phyloP scores from a whole-genome alignment of 805 yeast genomes.

The Nakazawaea ambrosiae region DNA sequence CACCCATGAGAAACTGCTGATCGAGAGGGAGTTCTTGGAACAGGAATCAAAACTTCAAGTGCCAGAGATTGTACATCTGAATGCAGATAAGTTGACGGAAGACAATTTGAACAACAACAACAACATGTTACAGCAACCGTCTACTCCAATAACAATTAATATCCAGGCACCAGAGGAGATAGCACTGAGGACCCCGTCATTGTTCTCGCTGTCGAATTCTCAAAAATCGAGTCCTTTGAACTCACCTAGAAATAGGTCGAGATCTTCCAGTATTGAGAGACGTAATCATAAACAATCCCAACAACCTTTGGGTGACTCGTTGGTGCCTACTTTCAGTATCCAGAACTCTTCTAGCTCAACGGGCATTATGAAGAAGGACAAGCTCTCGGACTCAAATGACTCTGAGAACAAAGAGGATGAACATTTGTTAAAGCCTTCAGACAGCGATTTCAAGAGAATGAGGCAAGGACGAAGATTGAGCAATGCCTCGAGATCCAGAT shows the following conservation, averaged over 20 bases:
- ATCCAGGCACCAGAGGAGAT: conserved; percentile 31
- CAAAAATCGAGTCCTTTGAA: conserved; percentile 24
- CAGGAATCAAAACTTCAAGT: neutral
- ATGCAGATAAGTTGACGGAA: neutral
- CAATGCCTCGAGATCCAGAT: conserved; percentile 12
- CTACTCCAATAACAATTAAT: conserved; percentile 16
- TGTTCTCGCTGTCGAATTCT: conserved; percentile 41
- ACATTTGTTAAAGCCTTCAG: conserved; percentile 18
- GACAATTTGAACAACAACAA: conserved; percentile 7
- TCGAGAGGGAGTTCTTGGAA: conserved; percentile 1
- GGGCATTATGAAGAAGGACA: too few species aligned
- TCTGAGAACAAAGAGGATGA: conserved; percentile 27
- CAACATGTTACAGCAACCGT: neutral
- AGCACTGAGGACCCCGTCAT: conserved; percentile 45
- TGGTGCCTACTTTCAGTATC: conserved; percentile 11
- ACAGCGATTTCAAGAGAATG: conserved; percentile 9
- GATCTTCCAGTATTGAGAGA: conserved; percentile 23
- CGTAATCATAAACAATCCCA: conserved; percentile 21
- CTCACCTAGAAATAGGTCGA: conserved; percentile 25
- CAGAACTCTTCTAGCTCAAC: neutral
- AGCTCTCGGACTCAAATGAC: too few species aligned
- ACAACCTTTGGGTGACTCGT: conserved; percentile 13
- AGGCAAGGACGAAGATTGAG: conserved; percentile 10
- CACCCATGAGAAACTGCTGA: neutral
- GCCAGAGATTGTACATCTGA: conserved; percentile 1